Evolutionary conservation across 1,284 basidiomycete species (phyloP).

Genomic region (Tilletia walkeri): DNA sequence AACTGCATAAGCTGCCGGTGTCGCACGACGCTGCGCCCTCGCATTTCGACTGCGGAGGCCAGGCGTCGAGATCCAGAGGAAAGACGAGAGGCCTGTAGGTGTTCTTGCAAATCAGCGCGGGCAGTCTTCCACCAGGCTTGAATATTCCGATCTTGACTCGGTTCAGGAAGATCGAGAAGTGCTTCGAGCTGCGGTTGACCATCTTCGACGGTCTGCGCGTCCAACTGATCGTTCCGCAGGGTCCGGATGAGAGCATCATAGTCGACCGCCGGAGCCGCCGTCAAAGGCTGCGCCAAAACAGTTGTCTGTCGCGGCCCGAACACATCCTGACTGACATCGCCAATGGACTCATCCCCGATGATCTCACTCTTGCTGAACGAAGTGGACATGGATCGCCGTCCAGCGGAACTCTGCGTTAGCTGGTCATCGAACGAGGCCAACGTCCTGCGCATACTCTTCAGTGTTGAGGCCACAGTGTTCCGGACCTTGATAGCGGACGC

Average conservation of each 20-base stretch:
- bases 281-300: neutral
- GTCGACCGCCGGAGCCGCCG: neutral
- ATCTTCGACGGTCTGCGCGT: conserved; percentile 18
- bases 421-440: neutral
- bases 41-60: neutral
- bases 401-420: neutral
- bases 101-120: neutral
- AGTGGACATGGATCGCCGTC: neutral
- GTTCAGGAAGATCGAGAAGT: conserved; percentile 16
- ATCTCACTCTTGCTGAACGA: neutral
- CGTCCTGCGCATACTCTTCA: neutral
- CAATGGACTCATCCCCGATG: neutral
- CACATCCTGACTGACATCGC: conserved; percentile 13
- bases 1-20: conserved; percentile 2
- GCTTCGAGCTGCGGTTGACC: conserved; percentile 16
- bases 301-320: conserved; percentile 2
- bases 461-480: neutral
- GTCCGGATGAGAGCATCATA: neutral
- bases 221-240: conserved; percentile 13
- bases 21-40: neutral
- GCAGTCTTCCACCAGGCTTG: neutral
- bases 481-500: neutral
- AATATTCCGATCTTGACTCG: neutral
- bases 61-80: neutral
- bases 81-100: neutral